phyloP scores from a whole-genome alignment of 257 asterid species.

The Fraxinus anomala region DNA sequence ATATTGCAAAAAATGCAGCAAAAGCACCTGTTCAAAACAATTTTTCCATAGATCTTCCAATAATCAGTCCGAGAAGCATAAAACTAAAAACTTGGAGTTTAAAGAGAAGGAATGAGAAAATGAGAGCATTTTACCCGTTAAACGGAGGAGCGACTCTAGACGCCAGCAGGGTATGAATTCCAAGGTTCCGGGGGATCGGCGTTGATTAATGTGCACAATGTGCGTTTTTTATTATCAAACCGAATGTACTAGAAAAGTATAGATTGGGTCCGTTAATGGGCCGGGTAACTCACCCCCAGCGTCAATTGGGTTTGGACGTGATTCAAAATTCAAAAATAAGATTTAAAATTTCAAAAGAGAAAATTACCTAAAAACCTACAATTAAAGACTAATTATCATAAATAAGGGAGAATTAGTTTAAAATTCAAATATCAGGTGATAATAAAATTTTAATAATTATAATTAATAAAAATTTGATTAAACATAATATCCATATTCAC shows the following conservation, averaged over 20 bases:
- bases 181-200: conserved; percentile 12
- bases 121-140: conserved; percentile 14
- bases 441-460: no score
- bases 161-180: conserved; percentile 4
- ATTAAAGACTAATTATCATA: no score
- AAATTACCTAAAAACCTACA: no score
- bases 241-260: not conserved
- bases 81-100: conserved; percentile 3
- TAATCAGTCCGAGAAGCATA: not conserved
- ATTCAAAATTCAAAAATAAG: no score
- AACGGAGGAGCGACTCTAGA: not conserved
- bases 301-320: no score
- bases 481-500: no score
- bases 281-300: no score
- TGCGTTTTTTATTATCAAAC: not conserved
- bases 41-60: conserved; percentile 18
- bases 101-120: not conserved
- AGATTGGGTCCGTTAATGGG: not conserved
- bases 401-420: no score
- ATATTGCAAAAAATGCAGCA: conserved; percentile 15
- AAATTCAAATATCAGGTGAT: no score
- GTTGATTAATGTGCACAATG: conserved; percentile 17
- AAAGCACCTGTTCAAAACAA: conserved; percentile 33
- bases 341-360: no score
- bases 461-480: no score